Conservation (phyloP, 345 rosid species). For the Camelina sativa region DNA sequence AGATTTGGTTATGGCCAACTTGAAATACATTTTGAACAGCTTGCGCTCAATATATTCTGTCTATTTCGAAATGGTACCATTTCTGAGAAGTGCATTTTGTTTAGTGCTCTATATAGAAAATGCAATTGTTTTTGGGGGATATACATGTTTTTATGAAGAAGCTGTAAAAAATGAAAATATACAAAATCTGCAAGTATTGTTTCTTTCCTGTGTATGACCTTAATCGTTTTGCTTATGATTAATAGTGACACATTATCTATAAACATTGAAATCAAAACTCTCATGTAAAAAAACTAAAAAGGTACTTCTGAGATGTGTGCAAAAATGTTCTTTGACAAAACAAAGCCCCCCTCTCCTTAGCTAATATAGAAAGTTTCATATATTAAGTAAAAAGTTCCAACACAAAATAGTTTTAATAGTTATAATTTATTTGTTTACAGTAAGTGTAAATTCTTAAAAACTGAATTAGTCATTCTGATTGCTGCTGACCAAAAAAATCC, state of each 20-base stretch:
- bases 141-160: background rate
- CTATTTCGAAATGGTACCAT: background rate
- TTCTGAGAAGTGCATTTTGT: background rate
- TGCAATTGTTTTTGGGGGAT: background rate
- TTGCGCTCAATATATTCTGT: background rate
- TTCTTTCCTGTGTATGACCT: background rate
- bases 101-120: background rate
- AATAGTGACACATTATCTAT: too few relatives aligned
- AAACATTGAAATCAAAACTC: too few relatives aligned
- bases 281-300: too few relatives aligned
- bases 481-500: background rate
- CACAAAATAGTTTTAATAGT: background rate
- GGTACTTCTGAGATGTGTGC: too few relatives aligned
- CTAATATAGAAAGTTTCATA: too few relatives aligned
- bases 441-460: background rate
- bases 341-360: too few relatives aligned
- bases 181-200: background rate
- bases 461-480: background rate
- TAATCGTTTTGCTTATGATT: too few relatives aligned
- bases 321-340: too few relatives aligned
- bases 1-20: conserved; percentile 28
- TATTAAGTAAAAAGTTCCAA: background rate
- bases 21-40: conserved; percentile 17
- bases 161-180: background rate
- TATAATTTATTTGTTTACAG: background rate